Evolutionary conservation across 495 filamentous ascomycete species (phyloP).

Genomic region (Talaromyces nanjingensis): DNA sequence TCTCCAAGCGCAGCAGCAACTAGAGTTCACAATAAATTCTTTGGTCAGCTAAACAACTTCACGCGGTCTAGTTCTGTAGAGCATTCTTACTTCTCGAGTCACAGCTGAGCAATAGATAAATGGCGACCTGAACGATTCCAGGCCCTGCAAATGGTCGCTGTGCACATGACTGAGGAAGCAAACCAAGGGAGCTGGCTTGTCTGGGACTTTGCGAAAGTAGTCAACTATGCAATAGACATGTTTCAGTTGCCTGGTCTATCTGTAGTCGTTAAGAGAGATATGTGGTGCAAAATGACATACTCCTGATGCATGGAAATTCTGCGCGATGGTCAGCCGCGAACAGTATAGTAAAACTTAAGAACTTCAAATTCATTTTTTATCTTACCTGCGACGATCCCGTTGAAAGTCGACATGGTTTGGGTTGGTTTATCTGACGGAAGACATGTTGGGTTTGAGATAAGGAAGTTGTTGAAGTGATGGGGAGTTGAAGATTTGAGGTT

Average conservation of each 20-base stretch:
- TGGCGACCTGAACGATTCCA: slow-evolving; percentile 67
- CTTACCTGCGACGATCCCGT: slow-evolving; percentile 57
- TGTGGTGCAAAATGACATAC: slow-evolving; percentile 19
- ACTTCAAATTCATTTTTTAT: slow-evolving; percentile 8
- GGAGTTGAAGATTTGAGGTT: too few relatives aligned
- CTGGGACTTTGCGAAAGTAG: slow-evolving; percentile 62
- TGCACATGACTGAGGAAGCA: slow-evolving; percentile 94
- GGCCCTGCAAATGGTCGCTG: slow-evolving; percentile 79
- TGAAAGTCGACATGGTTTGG: slow-evolving; percentile 70
- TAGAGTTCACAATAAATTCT: slow-evolving; percentile 12
- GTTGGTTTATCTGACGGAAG: background rate
- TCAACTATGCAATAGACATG: slow-evolving; percentile 51
- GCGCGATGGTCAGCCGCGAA: background rate
- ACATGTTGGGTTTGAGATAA: background rate
- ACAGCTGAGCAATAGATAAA: slow-evolving; percentile 88
- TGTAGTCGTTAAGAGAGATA: background rate
- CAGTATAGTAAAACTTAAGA: background rate
- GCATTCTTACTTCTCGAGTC: slow-evolving; percentile 57
- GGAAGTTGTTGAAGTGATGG: background rate
- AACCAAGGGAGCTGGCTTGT: slow-evolving; percentile 58
- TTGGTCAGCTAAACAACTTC: slow-evolving; percentile 8
- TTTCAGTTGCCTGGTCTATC: background rate
- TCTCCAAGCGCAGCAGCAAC: slow-evolving; percentile 66
- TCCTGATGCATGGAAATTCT: slow-evolving; percentile 68
- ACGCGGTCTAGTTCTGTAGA: background rate